Evolutionary conservation across 108 stramenopile genomes (phyloP).

Genomic region (Mediolabrus comicus): DNA sequence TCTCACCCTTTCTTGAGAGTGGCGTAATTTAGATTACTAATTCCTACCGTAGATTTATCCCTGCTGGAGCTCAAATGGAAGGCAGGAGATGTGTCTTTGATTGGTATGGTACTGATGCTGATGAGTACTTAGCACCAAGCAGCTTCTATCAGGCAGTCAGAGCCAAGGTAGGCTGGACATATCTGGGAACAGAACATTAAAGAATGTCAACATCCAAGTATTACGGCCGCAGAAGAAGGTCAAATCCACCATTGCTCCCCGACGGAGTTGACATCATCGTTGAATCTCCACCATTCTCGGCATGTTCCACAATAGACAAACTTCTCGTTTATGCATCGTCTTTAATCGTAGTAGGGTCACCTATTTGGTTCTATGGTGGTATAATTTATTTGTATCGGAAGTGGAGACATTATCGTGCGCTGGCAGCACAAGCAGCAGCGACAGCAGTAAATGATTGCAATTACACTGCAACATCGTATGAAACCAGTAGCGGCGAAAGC

Average conservation of each 20-base stretch:
- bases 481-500: constrained; percentile 7
- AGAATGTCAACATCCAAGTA: background rate
- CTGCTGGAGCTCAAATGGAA: no score
- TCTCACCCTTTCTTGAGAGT: no score
- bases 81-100: no score
- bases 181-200: no score
- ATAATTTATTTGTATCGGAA: constrained; percentile 32
- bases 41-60: no score
- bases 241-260: constrained; percentile 33
- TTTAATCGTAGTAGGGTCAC: constrained; percentile 39
- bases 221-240: background rate
- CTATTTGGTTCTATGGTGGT: constrained; percentile 47
- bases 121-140: no score
- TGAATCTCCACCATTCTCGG: constrained; percentile 31
- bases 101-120: no score
- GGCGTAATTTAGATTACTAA: no score
- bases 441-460: background rate
- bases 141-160: no score
- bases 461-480: background rate
- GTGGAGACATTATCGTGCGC: constrained; percentile 33
- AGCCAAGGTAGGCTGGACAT: no score
- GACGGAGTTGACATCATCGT: constrained; percentile 34
- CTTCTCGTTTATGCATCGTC: constrained; percentile 41
- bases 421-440: constrained; percentile 4
- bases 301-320: constrained; percentile 33